Percentiles rank a stretch among this genome's conserved stretches.
Conservation (phyloP, 2,329 filamentous ascomycete genomes). For the Periconia sp. region DNA sequence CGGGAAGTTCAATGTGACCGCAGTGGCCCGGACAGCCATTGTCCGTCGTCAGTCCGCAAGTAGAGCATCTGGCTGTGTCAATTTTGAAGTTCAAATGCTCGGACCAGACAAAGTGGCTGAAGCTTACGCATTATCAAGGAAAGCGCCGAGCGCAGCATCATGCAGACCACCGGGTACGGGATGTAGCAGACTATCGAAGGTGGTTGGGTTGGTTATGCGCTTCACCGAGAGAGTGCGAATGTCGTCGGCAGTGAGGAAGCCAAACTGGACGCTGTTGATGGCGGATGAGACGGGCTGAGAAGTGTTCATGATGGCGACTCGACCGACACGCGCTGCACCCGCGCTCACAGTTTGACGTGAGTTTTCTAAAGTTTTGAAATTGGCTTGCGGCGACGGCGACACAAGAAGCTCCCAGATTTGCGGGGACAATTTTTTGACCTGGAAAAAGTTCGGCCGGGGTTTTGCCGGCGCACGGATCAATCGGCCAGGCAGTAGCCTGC, state of each 20-base stretch:
- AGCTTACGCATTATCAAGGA: constrained; percentile 78
- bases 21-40: constrained; percentile 83
- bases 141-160: constrained; percentile 87
- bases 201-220: constrained; percentile 87
- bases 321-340: constrained; percentile 6
- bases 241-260: constrained; percentile 77
- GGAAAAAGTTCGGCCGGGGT: constrained; percentile 30
- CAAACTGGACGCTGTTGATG: constrained; percentile 87
- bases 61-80: constrained; percentile 70
- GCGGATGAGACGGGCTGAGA: constrained; percentile 78
- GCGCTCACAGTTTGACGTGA: constrained; percentile 15
- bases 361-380: constrained; percentile 5
- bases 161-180: constrained; percentile 90
- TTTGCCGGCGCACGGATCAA: constrained; percentile 23
- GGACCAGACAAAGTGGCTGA: background rate
- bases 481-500: background rate
- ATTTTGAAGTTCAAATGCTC: background rate
- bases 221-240: constrained; percentile 90
- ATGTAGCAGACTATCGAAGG: constrained; percentile 90
- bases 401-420: constrained; percentile 10
- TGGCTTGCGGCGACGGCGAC: constrained; percentile 11
- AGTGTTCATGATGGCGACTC: constrained; percentile 44
- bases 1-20: constrained; percentile 92
- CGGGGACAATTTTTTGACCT: constrained; percentile 34
- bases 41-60: constrained; percentile 80